Conservation (phyloP, 176 grass and related monocot genomes). For the Oryza australiensis region DNA sequence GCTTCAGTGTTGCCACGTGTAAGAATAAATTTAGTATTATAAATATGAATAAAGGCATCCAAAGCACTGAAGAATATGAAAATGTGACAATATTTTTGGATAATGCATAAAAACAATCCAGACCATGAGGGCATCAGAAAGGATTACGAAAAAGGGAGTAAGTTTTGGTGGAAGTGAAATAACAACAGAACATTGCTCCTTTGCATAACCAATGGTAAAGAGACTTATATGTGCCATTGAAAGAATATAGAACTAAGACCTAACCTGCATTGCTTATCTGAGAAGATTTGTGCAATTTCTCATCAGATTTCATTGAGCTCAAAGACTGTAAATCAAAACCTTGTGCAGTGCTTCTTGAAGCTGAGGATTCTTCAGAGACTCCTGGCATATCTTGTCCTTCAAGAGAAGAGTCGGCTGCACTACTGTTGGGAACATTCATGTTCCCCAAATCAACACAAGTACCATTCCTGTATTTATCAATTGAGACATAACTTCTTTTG, state of each 20-base stretch:
- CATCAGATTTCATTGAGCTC: conserved; percentile 51
- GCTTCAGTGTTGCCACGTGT: conserved; percentile 3
- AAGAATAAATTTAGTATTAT: background rate
- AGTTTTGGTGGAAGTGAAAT: background rate
- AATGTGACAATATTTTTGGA: background rate
- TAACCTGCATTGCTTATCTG: conserved; percentile 56
- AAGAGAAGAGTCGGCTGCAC: conserved; percentile 12
- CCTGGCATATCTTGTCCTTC: conserved; percentile 34
- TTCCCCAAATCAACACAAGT: conserved; percentile 31
- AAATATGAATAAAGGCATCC: conserved; percentile 21
- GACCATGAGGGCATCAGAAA: conserved; percentile 1
- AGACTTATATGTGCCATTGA: background rate
- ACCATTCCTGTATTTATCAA: conserved; percentile 45
- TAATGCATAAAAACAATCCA: conserved; percentile 25
- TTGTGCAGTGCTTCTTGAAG: conserved; percentile 42
- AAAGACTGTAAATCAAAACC: conserved; percentile 24
- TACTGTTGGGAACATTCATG: conserved; percentile 43
- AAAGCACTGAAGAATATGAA: conserved; percentile 19
- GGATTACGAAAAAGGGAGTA: background rate
- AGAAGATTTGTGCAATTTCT: conserved; percentile 35
- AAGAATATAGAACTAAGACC: conserved; percentile 9
- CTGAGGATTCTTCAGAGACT: conserved; percentile 44
- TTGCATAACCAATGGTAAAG: conserved; percentile 1
- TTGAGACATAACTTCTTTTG: conserved; percentile 31
- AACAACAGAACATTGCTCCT: background rate